A percentile compares a stretch with the other conserved stretches of the same genome.
phyloP scores from a whole-genome alignment of 2,329 filamentous ascomycete genomes.

The Coniella lustricola region DNA sequence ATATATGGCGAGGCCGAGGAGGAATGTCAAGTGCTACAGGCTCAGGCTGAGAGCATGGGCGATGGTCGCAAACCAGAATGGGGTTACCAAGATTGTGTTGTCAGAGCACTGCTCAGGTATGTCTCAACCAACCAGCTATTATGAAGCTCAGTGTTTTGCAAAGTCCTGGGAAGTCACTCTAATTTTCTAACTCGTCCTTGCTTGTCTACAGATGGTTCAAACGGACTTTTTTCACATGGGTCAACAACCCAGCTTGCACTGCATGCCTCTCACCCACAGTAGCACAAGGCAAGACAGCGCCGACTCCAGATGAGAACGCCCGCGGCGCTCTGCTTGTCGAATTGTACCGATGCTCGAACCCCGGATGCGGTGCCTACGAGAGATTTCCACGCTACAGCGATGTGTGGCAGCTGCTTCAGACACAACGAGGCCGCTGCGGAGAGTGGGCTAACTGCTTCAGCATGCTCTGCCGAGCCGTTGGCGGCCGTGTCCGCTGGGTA shows the following conservation, averaged over 20 bases:
- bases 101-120: slow-evolving; percentile 77
- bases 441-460: slow-evolving; percentile 99
- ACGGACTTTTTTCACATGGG: slow-evolving; percentile 88
- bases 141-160: too few species aligned
- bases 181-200: slow-evolving; percentile 10
- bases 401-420: slow-evolving; percentile 86
- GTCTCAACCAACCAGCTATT: too few species aligned
- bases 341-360: slow-evolving; percentile 77
- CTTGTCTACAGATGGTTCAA: slow-evolving; percentile 73
- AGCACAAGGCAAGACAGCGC: slow-evolving; percentile 73
- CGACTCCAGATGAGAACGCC: slow-evolving; percentile 81
- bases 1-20: slow-evolving; percentile 94
- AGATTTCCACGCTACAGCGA: slow-evolving; percentile 93
- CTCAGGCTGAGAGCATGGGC: slow-evolving; percentile 81
- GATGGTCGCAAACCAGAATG: slow-evolving; percentile 75
- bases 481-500: slow-evolving; percentile 88
- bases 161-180: too few species aligned
- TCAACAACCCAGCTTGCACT: slow-evolving; percentile 87
- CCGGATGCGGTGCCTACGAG: slow-evolving; percentile 70
- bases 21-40: slow-evolving; percentile 79
- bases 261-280: slow-evolving; percentile 78
- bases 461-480: slow-evolving; percentile 93
- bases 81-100: slow-evolving; percentile 97
- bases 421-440: slow-evolving; percentile 75
- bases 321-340: slow-evolving; percentile 84